Evolutionary conservation across 108 stramenopile genomes (phyloP).

Genomic region (Fragilariopsis cylindrus): DNA sequence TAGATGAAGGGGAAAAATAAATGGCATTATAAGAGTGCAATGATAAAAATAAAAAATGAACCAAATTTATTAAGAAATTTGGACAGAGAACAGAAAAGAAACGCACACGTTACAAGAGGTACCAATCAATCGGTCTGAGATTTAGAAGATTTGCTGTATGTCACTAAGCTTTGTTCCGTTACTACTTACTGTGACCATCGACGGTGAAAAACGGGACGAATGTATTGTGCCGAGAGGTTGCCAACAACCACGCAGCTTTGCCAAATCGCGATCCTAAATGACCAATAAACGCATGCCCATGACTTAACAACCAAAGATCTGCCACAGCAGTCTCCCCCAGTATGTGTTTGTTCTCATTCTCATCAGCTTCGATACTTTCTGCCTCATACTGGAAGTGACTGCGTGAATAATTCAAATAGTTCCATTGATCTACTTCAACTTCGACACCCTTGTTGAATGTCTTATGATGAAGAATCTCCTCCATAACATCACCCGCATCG

Average conservation of each 20-base stretch:
- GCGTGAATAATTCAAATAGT: conserved; percentile 22
- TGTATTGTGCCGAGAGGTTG: conserved; percentile 25
- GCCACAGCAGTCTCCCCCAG: conserved; percentile 30
- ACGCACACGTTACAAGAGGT: neutral
- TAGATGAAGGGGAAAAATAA: no score
- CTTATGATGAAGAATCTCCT: conserved; percentile 18
- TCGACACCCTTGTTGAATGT: neutral
- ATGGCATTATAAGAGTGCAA: no score
- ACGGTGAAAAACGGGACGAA: conserved; percentile 25
- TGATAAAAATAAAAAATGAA: no score
- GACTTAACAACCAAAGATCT: conserved; percentile 37
- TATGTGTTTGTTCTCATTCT: conserved; percentile 9
- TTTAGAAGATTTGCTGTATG: no score
- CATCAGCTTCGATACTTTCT: conserved; percentile 17
- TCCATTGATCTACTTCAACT: conserved; percentile 20
- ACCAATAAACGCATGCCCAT: conserved; percentile 38
- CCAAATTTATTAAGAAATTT: no score
- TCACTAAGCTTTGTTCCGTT: neutral
- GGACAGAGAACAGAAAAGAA: no score
- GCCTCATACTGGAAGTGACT: conserved; percentile 12
- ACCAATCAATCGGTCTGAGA: neutral
- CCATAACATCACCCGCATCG: conserved; percentile 12
- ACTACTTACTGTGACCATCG: conserved; percentile 34
- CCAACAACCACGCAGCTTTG: conserved; percentile 28
- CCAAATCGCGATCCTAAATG: conserved; percentile 42